phyloP scores from a whole-genome alignment of 73 alveolate species.

The Stentor roeselii region DNA sequence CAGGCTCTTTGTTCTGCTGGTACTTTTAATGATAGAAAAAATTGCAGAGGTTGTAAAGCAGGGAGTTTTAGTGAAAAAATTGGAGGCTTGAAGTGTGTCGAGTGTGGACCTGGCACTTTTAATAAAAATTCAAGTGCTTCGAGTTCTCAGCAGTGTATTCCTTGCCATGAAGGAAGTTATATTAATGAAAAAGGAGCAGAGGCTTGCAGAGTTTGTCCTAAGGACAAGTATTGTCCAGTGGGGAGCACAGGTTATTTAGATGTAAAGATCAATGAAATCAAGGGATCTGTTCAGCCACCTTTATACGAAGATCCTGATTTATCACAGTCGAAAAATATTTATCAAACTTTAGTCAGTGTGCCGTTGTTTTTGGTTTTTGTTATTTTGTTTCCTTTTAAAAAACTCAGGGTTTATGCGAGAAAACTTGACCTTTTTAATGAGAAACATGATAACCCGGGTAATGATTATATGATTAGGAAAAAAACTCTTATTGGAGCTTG shows the following conservation, averaged over 20 bases:
- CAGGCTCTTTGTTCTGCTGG: neutral
- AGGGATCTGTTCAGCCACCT: neutral
- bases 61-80: neutral
- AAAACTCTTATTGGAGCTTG: constrained; percentile 7
- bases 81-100: neutral
- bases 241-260: neutral
- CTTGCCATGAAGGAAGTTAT: constrained; percentile 23
- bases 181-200: neutral
- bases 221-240: neutral
- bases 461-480: neutral
- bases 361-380: neutral
- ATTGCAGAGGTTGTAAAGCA: neutral
- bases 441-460: neutral
- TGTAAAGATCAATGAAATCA: neutral
- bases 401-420: neutral
- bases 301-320: neutral
- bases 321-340: neutral
- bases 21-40: neutral
- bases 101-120: neutral
- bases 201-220: neutral
- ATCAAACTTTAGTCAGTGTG: neutral
- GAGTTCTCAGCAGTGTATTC: neutral
- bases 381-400: neutral
- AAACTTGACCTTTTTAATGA: neutral
- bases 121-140: neutral